Conservation (phyloP, 345 rosid species). For the Eutrema yunnanense region DNA sequence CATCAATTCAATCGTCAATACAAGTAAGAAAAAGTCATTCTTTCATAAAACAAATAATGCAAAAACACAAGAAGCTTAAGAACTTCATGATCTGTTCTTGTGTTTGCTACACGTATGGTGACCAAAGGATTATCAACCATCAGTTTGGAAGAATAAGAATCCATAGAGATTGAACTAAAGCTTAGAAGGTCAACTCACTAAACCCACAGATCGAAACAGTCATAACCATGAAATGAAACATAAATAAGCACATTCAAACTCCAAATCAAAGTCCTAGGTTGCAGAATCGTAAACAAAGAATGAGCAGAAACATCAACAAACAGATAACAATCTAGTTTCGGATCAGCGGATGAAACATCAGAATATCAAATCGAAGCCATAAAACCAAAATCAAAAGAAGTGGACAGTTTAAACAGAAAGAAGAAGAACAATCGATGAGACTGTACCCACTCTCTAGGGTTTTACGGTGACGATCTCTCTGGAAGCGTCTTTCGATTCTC, state of each 20-base stretch:
- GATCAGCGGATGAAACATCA: neutral
- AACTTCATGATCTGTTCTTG: neutral
- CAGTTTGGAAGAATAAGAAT: neutral
- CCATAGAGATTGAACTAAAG: neutral
- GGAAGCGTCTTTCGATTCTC: constrained; percentile 26
- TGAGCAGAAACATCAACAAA: neutral
- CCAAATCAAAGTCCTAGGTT: neutral
- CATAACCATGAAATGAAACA: neutral
- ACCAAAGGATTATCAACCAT: neutral
- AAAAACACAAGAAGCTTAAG: neutral
- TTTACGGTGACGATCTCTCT: constrained; percentile 15
- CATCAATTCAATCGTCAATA: neutral
- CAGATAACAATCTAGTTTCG: neutral
- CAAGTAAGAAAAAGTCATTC: neutral
- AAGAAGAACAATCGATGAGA: neutral
- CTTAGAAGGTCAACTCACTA: constrained; percentile 20
- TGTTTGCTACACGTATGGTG: neutral
- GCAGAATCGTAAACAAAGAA: neutral
- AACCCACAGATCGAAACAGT: neutral
- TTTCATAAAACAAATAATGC: neutral
- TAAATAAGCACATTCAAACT: neutral
- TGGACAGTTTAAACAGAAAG: neutral
- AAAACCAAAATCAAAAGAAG: neutral
- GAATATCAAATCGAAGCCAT: neutral
- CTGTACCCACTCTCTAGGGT: constrained; percentile 18